These are phyloP conservation scores for Ogataea kodamae DNA, from an alignment of 805 yeast species.

Conservation along the genomic window DNA sequence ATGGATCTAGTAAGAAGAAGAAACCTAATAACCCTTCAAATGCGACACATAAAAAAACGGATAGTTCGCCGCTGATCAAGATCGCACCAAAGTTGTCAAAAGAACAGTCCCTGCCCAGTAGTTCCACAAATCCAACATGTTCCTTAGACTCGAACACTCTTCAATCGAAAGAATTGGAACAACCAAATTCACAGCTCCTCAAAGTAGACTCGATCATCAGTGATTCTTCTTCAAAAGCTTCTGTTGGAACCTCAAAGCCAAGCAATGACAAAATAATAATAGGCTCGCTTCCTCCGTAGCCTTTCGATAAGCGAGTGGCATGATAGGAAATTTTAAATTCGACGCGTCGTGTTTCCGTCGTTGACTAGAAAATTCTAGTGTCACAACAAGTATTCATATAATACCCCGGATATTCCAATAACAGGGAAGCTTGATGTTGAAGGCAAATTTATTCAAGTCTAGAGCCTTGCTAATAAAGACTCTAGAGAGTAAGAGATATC, in stretches of 20 bases:
- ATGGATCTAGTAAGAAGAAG: slow-evolving; percentile 3
- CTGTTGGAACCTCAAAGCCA: too few species aligned
- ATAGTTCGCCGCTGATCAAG: slow-evolving; percentile 9
- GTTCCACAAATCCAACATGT: neutral
- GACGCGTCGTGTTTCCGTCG: slow-evolving; percentile 14
- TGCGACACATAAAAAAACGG: slow-evolving; percentile 7
- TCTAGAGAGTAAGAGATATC: too few species aligned
- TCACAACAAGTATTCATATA: neutral
- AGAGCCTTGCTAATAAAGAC: too few species aligned
- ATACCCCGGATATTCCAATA: neutral
- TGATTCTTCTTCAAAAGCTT: too few species aligned
- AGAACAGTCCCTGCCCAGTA: too few species aligned
- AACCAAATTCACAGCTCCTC: too few species aligned
- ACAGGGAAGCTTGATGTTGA: neutral
- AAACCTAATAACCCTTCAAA: neutral
- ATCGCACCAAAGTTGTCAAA: slow-evolving; percentile 12
- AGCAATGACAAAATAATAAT: slow-evolving; percentile 1
- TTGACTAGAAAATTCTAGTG: slow-evolving; percentile 18
- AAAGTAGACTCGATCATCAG: too few species aligned
- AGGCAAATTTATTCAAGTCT: too few species aligned
- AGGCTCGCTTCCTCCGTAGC: slow-evolving; percentile 4
- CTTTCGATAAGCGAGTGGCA: neutral
- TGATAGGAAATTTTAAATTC: too few species aligned
- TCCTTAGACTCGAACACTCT: neutral
- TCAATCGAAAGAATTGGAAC: too few species aligned